Evolutionary conservation across 305 asterid genomes (phyloP), one percentile per base, ranked within the genome.

Genomic region (Withania somnifera): DNA sequence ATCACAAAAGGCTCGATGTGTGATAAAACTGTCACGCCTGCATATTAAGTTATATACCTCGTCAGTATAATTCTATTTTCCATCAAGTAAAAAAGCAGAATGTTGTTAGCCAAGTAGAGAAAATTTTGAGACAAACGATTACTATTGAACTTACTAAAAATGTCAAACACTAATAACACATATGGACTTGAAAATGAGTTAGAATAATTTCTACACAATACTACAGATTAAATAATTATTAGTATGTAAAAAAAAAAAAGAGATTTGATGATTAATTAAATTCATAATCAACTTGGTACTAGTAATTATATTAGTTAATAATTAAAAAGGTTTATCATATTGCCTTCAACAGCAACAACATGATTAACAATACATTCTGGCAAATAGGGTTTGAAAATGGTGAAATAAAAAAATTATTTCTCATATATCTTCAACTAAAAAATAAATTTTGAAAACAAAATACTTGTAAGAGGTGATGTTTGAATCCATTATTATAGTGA

Each of bases 21-120:
- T 94, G 86, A 94, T 88, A 88, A 94, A 94, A 54, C 98, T 94
- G 50, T 92, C 98, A 15, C 98, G 94, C 92, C 98, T 94, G 89
- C 57, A 81, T 15, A 5, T 66, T 36, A 66, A 66, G 17, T 66
- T 66, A 66, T 66, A 34, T 36, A 66, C 2, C 8, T 0, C 10
- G 0, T 66, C n/a, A 66, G 2, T 66, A 34, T 34, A 66, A 9
- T 10, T 0, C n/a, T 34, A 66, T 32, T 3, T 0, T 3, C 4
- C 2, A 24, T 24, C 1, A 60, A 26, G 9, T 60, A n/a, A 60
- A 26, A 13, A 26, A 60, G 17, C 13, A 24, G 13, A 34, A 34
- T n/a, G n/a, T n/a, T n/a, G n/a, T n/a, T n/a, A n/a, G n/a, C n/a
- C n/a, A n/a, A n/a, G n/a, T n/a, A n/a, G n/a, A 73, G 60, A 73